phyloP scores from a whole-genome alignment of 2,329 filamentous ascomycete genomes.

The Ceratocystis destructans region DNA sequence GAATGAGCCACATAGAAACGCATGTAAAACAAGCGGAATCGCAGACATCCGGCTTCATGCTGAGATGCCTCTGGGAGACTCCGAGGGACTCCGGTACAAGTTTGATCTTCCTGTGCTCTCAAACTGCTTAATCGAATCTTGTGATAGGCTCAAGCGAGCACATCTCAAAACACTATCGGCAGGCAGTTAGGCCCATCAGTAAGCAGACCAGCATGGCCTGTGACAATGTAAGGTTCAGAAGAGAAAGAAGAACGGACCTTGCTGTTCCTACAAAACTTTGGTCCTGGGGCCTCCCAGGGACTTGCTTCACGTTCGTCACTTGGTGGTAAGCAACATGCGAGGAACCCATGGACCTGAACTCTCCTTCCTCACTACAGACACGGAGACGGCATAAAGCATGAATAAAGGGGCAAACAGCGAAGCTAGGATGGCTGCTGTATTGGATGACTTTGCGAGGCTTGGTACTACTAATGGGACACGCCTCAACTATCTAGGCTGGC shows the following conservation, averaged over 20 bases:
- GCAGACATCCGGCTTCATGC: background rate
- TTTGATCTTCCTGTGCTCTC: constrained; percentile 4
- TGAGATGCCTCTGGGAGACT: background rate
- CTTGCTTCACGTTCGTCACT: background rate
- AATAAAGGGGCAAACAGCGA: background rate
- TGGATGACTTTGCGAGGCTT: background rate
- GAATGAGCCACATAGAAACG: background rate
- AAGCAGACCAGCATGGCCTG: background rate
- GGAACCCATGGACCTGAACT: background rate
- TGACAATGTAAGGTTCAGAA: background rate
- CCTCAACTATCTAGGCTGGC: background rate
- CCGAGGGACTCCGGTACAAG: background rate
- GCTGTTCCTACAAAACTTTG: background rate
- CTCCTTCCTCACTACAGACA: background rate
- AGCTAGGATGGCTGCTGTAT: constrained; percentile 2
- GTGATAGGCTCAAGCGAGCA: background rate
- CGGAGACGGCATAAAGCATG: background rate
- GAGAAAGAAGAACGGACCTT: background rate
- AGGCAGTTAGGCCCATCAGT: background rate
- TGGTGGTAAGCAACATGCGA: background rate
- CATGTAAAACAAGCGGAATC: constrained; percentile 9
- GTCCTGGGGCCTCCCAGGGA: background rate
- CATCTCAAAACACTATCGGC: background rate
- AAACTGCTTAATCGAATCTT: background rate
- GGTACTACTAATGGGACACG: background rate